Base-by-base conservation (phyloP, 129 eudicot species). In the Oenanthe sinensis region DNA sequence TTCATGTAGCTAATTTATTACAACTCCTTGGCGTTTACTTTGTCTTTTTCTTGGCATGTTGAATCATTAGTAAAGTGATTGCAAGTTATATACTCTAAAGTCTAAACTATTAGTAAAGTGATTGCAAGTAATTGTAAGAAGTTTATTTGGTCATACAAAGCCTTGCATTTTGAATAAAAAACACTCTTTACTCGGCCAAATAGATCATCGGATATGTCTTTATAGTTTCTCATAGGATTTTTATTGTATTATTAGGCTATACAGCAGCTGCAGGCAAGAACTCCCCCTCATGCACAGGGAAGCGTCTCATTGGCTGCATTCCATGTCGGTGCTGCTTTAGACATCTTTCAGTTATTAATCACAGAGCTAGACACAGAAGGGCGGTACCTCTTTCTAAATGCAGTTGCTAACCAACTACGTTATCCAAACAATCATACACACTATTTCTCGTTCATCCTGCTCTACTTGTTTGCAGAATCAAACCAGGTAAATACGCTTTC, bases 381-480 rank as follows among this genome's bases (percentile, higher is more conserved):
- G 42, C 97, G 99, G 11, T 96, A 96, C 82, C 90, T 92, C 44
- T 90, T 96, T 75, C 60, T 96, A 77, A 96, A 92, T 79, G 99
- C 99, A 0, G 82, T 96, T 81, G 99, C 97, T 19, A 96, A 96
- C 85, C 99, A 96, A 82, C 81, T 96, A 55, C 97, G 99, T 55
- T 96, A 92, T 82, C 99, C 99, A 26, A 96, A 96, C 87, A 96
- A 87, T 81, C 99, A 96, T 72, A 96, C 99, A 24, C 99, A 92
- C 77, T 96, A 90, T 86, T 96, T 96, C 86, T 96, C 99, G 9
- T 92, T 90, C 88, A 86, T 96, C 82, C 88, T 96, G 39, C 97
- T 96, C 63, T 92, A 83, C 89, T 84, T 96, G 76, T 96, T 96
- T 82, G 85, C 91, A 0, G 99, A 96, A 50, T 83, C 97, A 68